Evolutionary conservation across 2,329 filamentous ascomycete species (phyloP).

Genomic region (Ophiostoma sp.): DNA sequence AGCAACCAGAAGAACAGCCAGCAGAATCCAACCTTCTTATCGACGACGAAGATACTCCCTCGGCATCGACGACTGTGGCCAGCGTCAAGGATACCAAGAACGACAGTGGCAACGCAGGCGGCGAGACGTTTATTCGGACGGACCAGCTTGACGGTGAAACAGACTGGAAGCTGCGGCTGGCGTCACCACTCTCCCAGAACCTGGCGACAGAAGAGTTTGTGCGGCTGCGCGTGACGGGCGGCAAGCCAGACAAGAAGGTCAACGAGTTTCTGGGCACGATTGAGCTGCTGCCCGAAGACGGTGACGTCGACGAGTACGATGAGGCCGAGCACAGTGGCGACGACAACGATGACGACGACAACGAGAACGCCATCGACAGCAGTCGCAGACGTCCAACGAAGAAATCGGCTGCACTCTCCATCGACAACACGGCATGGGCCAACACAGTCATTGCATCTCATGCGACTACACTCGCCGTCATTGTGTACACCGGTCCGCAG

Average conservation of each 20-base stretch:
- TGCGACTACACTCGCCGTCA: constrained; percentile 81
- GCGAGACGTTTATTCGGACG: constrained; percentile 95
- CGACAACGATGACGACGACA: not conserved
- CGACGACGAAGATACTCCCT: constrained; percentile 27
- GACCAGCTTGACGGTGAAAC: constrained; percentile 98
- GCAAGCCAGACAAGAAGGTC: constrained; percentile 88
- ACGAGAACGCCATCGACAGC: constrained; percentile 34
- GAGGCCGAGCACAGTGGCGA: not conserved
- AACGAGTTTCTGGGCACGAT: constrained; percentile 94
- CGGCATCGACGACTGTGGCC: not conserved
- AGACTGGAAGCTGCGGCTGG: constrained; percentile 93
- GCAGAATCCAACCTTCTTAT: constrained; percentile 29
- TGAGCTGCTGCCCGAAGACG: constrained; percentile 62
- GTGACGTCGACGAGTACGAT: constrained; percentile 44
- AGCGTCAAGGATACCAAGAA: constrained; percentile 31
- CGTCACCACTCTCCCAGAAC: constrained; percentile 81
- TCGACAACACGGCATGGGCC: constrained; percentile 98
- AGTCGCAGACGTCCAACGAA: not conserved
- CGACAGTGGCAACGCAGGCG: constrained; percentile 45
- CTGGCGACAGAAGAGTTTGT: constrained; percentile 71
- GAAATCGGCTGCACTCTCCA: constrained; percentile 67
- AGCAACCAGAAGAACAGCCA: constrained; percentile 31
- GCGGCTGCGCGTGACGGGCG: constrained; percentile 70
- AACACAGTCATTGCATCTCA: constrained; percentile 96
- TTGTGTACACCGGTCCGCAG: constrained; percentile 92